Evolutionary conservation across 2,329 filamentous ascomycete species (phyloP).

Genomic region (Fusarium sp.): DNA sequence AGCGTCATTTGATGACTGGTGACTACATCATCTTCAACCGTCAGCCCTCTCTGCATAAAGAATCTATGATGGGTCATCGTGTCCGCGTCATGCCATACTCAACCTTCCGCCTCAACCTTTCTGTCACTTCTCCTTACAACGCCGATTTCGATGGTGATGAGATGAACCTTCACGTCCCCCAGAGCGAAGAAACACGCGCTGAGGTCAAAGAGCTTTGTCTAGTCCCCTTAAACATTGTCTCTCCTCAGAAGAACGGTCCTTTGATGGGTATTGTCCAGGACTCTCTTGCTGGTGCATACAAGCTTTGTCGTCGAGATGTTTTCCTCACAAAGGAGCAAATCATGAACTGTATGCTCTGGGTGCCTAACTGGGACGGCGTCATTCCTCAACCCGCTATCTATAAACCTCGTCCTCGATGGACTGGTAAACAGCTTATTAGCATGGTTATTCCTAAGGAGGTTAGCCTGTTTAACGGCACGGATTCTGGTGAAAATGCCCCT

Average conservation of each 20-base stretch:
- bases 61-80: constrained; percentile 99
- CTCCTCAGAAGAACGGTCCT: constrained; percentile 94
- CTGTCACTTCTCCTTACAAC: constrained; percentile 98
- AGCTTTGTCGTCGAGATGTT: constrained; percentile 91
- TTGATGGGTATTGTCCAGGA: constrained; percentile 99
- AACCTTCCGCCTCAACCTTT: constrained; percentile 96
- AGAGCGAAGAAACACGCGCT: constrained; percentile 95
- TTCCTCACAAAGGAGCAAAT: constrained; percentile 92
- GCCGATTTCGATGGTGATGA: constrained; percentile 99
- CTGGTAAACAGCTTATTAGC: constrained; percentile 96
- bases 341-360: constrained; percentile 98
- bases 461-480: constrained; percentile 75
- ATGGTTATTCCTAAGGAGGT: constrained; percentile 90
- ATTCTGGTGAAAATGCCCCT: constrained; percentile 70
- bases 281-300: constrained; percentile 95
- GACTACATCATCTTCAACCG: constrained; percentile 99
- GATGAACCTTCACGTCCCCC: constrained; percentile 99
- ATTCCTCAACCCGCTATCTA: constrained; percentile 94
- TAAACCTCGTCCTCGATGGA: constrained; percentile 94
- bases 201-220: constrained; percentile 95
- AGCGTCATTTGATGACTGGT: constrained; percentile 94
- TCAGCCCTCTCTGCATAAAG: constrained; percentile 98
- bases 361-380: constrained; percentile 96
- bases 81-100: constrained; percentile 99
- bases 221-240: constrained; percentile 99